Evolutionary conservation across 2,329 filamentous ascomycete species (phyloP), one percentile per base, ranked within the genome.

Genomic region (Clarireedia homoeocarpa): DNA sequence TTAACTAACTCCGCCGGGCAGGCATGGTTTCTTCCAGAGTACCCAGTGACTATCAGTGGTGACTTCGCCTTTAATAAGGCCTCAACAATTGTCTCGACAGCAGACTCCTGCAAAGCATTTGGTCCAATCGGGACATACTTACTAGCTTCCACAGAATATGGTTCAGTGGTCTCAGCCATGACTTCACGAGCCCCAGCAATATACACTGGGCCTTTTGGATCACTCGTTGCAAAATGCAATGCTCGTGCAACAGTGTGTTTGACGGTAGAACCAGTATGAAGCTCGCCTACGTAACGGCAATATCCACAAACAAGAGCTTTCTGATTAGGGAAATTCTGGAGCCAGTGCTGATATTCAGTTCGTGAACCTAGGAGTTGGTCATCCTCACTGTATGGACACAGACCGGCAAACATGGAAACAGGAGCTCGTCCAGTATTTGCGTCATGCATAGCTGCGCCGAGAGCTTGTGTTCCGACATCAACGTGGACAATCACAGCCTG

Each of bases 41-140:
- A 91, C 0, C 85, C 87, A 0, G 84, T 87, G n/a, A 91, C 75
- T 5, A 90, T 59, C 9, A 91, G 70, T 0, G 87, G 86, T 48
- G 80, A 48, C 26, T 51, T 20, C 2, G 38, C 49, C 10, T 30
- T 7, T 15, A 51, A 51, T 12, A 51, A 44, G 26, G 38, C 23
- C 24, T 17, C 38, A 6, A n/a, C 24, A 44, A 51, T 44, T 10
- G 14, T 51, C 24, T 44, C n/a, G 24, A 51, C 49, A 17, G 49
- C 49, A 1, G 49, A 17, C 20, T 44, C 38, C 2, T n/a, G 49
- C 23, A 51, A 44, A 12, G 49, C 49, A 20, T 6, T 10, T 7
- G 49, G 39, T 9, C 38, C 49, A 24, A 44, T 51, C 14, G 49
- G 36, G 27, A 38, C 24, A 51, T 51, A 51, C 6, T 51, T 15